These are phyloP conservation scores for Trifolium pratense DNA, from an alignment of 306 rosid genomes.

Conservation along the genomic window DNA sequence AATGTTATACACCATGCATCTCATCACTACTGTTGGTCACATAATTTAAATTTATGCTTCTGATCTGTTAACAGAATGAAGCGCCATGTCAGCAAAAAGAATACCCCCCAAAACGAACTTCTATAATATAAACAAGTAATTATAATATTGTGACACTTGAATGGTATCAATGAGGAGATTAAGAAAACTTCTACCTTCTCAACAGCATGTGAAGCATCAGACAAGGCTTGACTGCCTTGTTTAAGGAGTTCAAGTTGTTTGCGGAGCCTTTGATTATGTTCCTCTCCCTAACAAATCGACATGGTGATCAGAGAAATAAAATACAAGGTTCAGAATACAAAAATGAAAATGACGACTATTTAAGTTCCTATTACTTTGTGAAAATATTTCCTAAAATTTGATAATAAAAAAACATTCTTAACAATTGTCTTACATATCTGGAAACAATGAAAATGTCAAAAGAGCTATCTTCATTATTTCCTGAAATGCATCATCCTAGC, in stretches of 20 bases:
- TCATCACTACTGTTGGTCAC: slow-evolving; percentile 38
- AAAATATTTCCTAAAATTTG: too few species aligned
- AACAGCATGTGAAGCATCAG: slow-evolving; percentile 42
- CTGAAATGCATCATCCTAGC: too few species aligned
- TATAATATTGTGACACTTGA: background rate
- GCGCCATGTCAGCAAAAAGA: slow-evolving; percentile 12
- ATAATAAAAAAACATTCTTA: too few species aligned
- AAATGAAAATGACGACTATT: background rate
- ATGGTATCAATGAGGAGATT: slow-evolving; percentile 23
- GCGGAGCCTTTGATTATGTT: slow-evolving; percentile 52
- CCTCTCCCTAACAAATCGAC: slow-evolving; percentile 57
- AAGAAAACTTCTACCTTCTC: slow-evolving; percentile 43
- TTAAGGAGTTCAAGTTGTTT: slow-evolving; percentile 54
- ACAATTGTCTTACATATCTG: too few species aligned
- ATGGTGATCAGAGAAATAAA: slow-evolving; percentile 12
- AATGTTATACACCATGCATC: slow-evolving; percentile 32
- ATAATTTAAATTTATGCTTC: slow-evolving; percentile 52
- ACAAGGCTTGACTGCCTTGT: slow-evolving; percentile 47
- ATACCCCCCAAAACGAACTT: background rate
- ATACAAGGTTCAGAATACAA: slow-evolving; percentile 11
- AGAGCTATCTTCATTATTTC: too few species aligned
- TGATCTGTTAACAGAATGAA: slow-evolving; percentile 48
- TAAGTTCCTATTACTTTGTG: background rate
- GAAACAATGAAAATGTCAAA: too few species aligned
- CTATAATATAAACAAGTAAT: slow-evolving; percentile 2